Conservation (phyloP, 2,329 filamentous ascomycete species). For the Botrytis sinoallii region DNA sequence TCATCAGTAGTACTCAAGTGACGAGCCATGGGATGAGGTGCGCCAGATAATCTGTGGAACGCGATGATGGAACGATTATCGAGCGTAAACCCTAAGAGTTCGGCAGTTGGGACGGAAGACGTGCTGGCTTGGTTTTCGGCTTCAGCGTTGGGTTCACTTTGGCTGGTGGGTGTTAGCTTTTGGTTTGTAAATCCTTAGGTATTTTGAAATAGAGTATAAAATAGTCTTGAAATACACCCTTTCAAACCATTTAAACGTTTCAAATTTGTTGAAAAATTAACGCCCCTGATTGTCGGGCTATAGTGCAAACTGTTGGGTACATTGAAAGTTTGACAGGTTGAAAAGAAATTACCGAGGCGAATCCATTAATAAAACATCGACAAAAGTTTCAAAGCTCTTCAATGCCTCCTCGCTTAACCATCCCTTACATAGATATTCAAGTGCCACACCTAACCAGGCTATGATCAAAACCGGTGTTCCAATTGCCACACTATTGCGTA, state of each 20-base stretch:
- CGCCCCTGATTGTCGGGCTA: not conserved
- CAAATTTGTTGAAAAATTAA: not conserved
- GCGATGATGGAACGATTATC: not conserved
- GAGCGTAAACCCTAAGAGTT: not conserved
- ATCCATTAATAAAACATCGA: not conserved
- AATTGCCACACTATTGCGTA: conserved; percentile 47
- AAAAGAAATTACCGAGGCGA: not conserved
- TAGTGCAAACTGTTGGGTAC: not conserved
- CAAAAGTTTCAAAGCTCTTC: not conserved
- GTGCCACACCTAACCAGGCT: conserved; percentile 28
- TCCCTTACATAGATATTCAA: not conserved
- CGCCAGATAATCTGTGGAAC: not conserved
- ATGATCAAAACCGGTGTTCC: conserved; percentile 58
- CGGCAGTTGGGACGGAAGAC: not conserved
- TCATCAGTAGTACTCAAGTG: not conserved
- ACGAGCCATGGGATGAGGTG: not conserved
- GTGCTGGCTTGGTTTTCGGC: not conserved
- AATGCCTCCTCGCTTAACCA: not conserved
- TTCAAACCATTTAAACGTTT: not conserved
- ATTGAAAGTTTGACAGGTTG: not conserved
- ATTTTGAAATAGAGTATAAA: too few relatives aligned
- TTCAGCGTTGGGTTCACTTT: not conserved
- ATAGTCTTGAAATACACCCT: not conserved
- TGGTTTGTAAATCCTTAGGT: too few relatives aligned
- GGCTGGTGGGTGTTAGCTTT: not conserved